phyloP scores from a whole-genome alignment of 495 filamentous ascomycete genomes.

The Saxophila tyrrhenica region DNA sequence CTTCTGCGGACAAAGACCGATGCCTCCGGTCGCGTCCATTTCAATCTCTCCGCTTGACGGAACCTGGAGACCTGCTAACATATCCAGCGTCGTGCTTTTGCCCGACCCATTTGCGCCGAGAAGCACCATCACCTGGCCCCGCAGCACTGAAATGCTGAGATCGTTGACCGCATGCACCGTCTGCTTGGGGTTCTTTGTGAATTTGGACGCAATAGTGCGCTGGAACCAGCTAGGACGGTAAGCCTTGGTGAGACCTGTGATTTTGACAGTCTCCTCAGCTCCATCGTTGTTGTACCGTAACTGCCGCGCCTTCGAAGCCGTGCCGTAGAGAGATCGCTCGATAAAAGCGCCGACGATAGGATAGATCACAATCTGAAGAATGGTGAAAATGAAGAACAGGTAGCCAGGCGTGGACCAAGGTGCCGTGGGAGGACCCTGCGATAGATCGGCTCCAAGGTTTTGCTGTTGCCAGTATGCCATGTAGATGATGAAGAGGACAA shows the following conservation, averaged over 20 bases:
- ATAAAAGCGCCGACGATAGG: slow-evolving; percentile 58
- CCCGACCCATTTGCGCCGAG: slow-evolving; percentile 80
- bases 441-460: slow-evolving; percentile 18
- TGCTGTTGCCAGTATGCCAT: slow-evolving; percentile 27
- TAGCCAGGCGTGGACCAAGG: slow-evolving; percentile 19
- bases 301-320: slow-evolving; percentile 49
- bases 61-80: slow-evolving; percentile 65
- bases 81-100: slow-evolving; percentile 78
- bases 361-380: slow-evolving; percentile 63
- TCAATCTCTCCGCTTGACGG: slow-evolving; percentile 59
- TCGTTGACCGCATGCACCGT: slow-evolving; percentile 62
- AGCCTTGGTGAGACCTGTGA: slow-evolving; percentile 59
- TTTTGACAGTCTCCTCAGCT: slow-evolving; percentile 35
- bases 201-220: slow-evolving; percentile 31
- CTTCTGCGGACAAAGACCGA: slow-evolving; percentile 69
- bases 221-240: slow-evolving; percentile 56
- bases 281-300: slow-evolving; percentile 24
- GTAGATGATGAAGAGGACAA: slow-evolving; percentile 31
- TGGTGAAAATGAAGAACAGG: slow-evolving; percentile 29
- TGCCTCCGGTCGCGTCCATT: slow-evolving; percentile 57
- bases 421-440: slow-evolving; percentile 22
- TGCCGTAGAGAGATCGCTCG: slow-evolving; percentile 66
- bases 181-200: slow-evolving; percentile 43
- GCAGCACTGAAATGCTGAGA: slow-evolving; percentile 51
- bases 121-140: slow-evolving; percentile 70